phyloP scores from a whole-genome alignment of 805 yeast genomes.

The Candida xyloterini region DNA sequence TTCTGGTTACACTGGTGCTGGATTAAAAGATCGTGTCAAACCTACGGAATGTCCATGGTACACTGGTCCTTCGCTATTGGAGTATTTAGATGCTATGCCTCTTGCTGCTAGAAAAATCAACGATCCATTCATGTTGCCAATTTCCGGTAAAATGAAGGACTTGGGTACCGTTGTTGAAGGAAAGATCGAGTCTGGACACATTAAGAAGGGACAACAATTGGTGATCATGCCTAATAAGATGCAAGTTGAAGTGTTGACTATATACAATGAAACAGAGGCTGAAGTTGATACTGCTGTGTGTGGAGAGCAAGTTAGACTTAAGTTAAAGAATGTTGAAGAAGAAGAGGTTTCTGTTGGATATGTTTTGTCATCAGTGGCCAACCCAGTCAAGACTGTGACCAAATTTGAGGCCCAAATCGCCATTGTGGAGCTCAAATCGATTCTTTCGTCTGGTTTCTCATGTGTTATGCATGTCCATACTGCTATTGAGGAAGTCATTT shows the following conservation, averaged over 20 bases:
- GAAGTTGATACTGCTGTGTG: slow-evolving; percentile 87
- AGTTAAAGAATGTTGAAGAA: slow-evolving; percentile 93
- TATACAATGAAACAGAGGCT: slow-evolving; percentile 92
- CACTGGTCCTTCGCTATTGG: slow-evolving; percentile 86
- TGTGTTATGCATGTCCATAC: slow-evolving; percentile 99
- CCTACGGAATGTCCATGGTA: slow-evolving; percentile 86
- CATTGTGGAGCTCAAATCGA: slow-evolving; percentile 92
- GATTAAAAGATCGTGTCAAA: slow-evolving; percentile 81
- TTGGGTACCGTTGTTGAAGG: slow-evolving; percentile 98
- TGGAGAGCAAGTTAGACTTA: slow-evolving; percentile 96
- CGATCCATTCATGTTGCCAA: slow-evolving; percentile 97
- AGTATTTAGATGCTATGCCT: slow-evolving; percentile 80
- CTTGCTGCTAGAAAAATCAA: slow-evolving; percentile 81
- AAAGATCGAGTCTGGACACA: slow-evolving; percentile 93
- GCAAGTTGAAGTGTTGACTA: slow-evolving; percentile 77
- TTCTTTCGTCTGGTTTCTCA: slow-evolving; percentile 90
- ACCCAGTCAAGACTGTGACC: slow-evolving; percentile 89
- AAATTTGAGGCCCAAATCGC: slow-evolving; percentile 95
- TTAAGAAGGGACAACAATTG: slow-evolving; percentile 72
- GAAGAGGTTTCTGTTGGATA: slow-evolving; percentile 92
- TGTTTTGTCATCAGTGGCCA: slow-evolving; percentile 79
- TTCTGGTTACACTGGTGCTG: slow-evolving; percentile 97
- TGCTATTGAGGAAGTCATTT: slow-evolving; percentile 91
- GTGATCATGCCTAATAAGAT: slow-evolving; percentile 91
- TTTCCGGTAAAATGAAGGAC: slow-evolving; percentile 92